phyloP scores from a whole-genome alignment of 2,329 filamentous ascomycete genomes.

The Colletotrichum acutatum region DNA sequence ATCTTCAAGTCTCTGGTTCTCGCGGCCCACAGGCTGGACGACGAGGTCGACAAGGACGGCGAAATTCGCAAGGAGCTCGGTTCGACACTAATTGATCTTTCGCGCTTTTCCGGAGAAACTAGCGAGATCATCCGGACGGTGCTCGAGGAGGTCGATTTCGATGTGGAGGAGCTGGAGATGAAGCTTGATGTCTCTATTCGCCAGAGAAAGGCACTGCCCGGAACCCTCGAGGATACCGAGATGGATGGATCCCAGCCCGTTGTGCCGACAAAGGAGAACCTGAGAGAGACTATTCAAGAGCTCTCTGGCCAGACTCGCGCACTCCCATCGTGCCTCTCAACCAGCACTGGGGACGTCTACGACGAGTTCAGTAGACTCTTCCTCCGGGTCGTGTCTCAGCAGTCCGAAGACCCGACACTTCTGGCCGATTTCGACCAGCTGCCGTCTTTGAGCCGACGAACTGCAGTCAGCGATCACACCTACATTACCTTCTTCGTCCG shows the following conservation, averaged over 20 bases:
- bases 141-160: slow-evolving; percentile 74
- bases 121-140: slow-evolving; percentile 74
- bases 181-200: slow-evolving; percentile 78
- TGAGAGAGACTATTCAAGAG: slow-evolving; percentile 52
- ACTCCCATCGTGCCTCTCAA: slow-evolving; percentile 63
- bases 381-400: slow-evolving; percentile 61
- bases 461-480: slow-evolving; percentile 69
- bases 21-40: slow-evolving; percentile 67
- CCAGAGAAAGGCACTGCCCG: slow-evolving; percentile 61
- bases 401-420: slow-evolving; percentile 50
- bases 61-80: slow-evolving; percentile 72
- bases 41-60: slow-evolving; percentile 64
- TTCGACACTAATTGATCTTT: slow-evolving; percentile 73
- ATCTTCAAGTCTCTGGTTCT: slow-evolving; percentile 74
- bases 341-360: slow-evolving; percentile 63
- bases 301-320: slow-evolving; percentile 49
- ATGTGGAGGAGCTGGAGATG: slow-evolving; percentile 80
- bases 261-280: slow-evolving; percentile 46
- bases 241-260: slow-evolving; percentile 55
- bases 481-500: slow-evolving; percentile 82
- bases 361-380: slow-evolving; percentile 69
- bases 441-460: slow-evolving; percentile 63
- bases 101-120: slow-evolving; percentile 66
- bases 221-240: slow-evolving; percentile 59
- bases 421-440: slow-evolving; percentile 64